A percentile compares a stretch with the other conserved stretches of the same genome.
Evolutionary conservation across 2,329 filamentous ascomycete species (phyloP).

Genomic region (Nothophoma quercina): DNA sequence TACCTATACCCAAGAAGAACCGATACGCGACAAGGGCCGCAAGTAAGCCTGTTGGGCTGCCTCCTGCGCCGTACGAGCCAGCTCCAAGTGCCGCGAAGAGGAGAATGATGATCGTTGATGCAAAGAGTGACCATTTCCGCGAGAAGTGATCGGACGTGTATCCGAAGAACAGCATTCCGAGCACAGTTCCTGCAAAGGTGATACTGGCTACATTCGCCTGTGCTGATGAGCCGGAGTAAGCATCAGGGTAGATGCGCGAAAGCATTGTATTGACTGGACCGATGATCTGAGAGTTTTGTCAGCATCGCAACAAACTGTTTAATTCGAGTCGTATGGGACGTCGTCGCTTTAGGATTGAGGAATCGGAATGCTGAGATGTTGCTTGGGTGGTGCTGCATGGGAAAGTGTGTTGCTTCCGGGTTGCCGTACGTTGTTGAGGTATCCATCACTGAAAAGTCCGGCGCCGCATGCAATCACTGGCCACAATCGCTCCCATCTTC

Average conservation of each 20-base stretch:
- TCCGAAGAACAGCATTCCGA: conserved; percentile 83
- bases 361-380: conserved; percentile 6
- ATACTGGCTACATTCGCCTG: conserved; percentile 80
- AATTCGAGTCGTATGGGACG: background rate
- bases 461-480: conserved; percentile 89
- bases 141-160: conserved; percentile 85
- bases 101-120: conserved; percentile 83
- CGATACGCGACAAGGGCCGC: conserved; percentile 82
- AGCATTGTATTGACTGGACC: conserved; percentile 86
- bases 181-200: conserved; percentile 84
- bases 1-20: conserved; percentile 72
- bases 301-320: conserved; percentile 13
- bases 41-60: conserved; percentile 74
- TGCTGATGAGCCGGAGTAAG: conserved; percentile 74
- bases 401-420: conserved; percentile 13
- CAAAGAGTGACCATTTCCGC: conserved; percentile 79
- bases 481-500: conserved; percentile 60
- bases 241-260: conserved; percentile 68
- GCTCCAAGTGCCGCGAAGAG: conserved; percentile 82
- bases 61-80: conserved; percentile 77
- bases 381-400: conserved; percentile 9
- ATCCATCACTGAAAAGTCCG: conserved; percentile 90
- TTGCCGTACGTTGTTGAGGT: conserved; percentile 77
- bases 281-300: conserved; percentile 68
- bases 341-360: background rate